phyloP scores from a whole-genome alignment of 148 eudicot genomes.

The Rhododendron mucronatum region DNA sequence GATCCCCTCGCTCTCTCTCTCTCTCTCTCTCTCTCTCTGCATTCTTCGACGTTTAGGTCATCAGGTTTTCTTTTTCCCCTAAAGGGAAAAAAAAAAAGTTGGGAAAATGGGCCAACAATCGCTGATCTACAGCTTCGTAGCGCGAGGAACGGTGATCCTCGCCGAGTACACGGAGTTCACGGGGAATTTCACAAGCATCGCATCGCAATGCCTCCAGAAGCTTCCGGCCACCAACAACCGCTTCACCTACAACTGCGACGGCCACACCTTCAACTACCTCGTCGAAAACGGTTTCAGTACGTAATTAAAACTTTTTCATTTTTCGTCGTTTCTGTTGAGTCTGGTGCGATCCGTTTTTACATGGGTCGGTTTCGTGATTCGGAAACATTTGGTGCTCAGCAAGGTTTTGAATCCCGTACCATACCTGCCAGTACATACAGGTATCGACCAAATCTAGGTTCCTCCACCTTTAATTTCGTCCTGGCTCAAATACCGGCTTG shows the following conservation, averaged over 20 bases:
- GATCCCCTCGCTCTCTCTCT: not conserved
- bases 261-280: slow-evolving; percentile 76
- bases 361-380: not conserved
- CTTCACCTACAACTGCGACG: slow-evolving; percentile 78
- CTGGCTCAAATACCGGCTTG: not conserved
- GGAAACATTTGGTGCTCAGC: not conserved
- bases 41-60: not conserved
- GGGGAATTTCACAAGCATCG: slow-evolving; percentile 69
- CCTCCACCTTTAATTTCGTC: not conserved
- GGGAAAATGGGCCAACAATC: slow-evolving; percentile 55
- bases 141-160: slow-evolving; percentile 57
- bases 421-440: no score
- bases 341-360: not conserved
- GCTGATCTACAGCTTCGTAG: slow-evolving; percentile 75
- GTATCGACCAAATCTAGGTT: not conserved
- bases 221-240: slow-evolving; percentile 69
- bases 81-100: not conserved
- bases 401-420: not conserved
- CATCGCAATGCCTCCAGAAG: slow-evolving; percentile 76
- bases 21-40: slow-evolving; percentile 7
- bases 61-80: slow-evolving; percentile 8
- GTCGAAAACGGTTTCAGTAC: slow-evolving; percentile 73
- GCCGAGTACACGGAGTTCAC: slow-evolving; percentile 69
- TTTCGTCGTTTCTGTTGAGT: not conserved
- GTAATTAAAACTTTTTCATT: not conserved